Evolutionary conservation across 164 flowering plant species (phyloP), one percentile per base, ranked within the genome.

Genomic region (Liriodendron chinense): DNA sequence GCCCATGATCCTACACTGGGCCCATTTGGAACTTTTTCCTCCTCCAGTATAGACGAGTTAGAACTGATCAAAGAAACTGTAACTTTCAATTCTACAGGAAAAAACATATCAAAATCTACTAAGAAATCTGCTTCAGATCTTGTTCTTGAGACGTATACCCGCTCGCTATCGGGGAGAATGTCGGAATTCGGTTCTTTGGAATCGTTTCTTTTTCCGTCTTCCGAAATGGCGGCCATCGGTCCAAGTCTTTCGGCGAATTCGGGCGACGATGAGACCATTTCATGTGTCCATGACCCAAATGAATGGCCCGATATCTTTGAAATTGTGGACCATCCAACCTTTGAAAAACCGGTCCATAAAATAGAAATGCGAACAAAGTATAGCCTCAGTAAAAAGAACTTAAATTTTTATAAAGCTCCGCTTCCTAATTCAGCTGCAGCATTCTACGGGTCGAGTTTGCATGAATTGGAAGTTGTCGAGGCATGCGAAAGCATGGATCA

Each of bases 341-440:
- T 69, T 69, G 85, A 80, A 7, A 7, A 13, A 34, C 25, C 28
- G 1, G 22, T 61, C 10, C 16, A 6, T 28, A 57, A 34, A 21
- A 26, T 10, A 18, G 56, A 50, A 24, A 53, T n/a, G 7, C 68
- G 56, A 76, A 88, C 80, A 80, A 81, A 84, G 16, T 85, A 77
- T 64, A 77, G 70, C 56, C 65, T 85, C 59, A 79, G 47, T 20
- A 79, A 70, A 70, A 76, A 64, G 66, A 76, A 80, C 47, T 34
- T 73, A 20, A 73, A 75, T 73, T 72, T 81, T 66, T 12, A 3
- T 2, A 77, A 65, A 67, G 77, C 83, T 62, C 80, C 87, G 10
- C 89, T 88, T 61, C 88, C 90, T 75, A 88, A 80, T 24, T 84
- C 89, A 47, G 92, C 92, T 47, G 93, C 93, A 68, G 79, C 85